Conservation (phyloP, 805 yeast species). For the Wickerhamomyces canadensis region DNA sequence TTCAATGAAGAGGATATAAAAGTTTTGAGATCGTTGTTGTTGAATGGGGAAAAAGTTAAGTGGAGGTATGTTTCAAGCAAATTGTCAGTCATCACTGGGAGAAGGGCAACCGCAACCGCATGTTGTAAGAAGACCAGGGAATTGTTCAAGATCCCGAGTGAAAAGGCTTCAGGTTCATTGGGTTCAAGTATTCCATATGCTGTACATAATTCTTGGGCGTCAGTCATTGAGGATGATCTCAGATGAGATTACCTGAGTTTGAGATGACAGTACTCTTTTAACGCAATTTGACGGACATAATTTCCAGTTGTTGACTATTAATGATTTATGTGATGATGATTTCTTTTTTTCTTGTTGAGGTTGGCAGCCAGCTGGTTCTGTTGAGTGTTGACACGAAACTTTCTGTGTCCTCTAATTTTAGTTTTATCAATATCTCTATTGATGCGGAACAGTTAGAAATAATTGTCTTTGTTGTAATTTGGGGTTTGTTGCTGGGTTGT, state of each 20-base stretch:
- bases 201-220: constrained; percentile 44
- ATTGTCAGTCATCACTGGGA: constrained; percentile 31
- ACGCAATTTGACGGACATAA: no score
- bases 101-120: constrained; percentile 41
- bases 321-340: no score
- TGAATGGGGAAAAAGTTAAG: constrained; percentile 49
- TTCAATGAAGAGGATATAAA: constrained; percentile 37
- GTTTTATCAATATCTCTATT: no score
- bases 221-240: constrained; percentile 23
- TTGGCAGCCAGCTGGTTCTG: no score
- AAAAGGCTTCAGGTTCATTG: constrained; percentile 31
- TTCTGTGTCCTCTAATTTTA: no score
- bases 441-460: no score
- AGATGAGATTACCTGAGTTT: neutral
- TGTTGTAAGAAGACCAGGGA: constrained; percentile 51
- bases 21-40: constrained; percentile 41
- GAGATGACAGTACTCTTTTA: neutral
- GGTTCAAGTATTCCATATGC: constrained; percentile 53
- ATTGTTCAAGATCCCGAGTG: constrained; percentile 49
- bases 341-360: no score
- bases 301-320: no score
- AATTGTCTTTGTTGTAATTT: no score
- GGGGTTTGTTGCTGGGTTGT: no score
- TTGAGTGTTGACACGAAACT: no score
- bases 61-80: constrained; percentile 50